phyloP scores from a whole-genome alignment of 2,329 filamentous ascomycete genomes.

The Acrocalymma vagum region DNA sequence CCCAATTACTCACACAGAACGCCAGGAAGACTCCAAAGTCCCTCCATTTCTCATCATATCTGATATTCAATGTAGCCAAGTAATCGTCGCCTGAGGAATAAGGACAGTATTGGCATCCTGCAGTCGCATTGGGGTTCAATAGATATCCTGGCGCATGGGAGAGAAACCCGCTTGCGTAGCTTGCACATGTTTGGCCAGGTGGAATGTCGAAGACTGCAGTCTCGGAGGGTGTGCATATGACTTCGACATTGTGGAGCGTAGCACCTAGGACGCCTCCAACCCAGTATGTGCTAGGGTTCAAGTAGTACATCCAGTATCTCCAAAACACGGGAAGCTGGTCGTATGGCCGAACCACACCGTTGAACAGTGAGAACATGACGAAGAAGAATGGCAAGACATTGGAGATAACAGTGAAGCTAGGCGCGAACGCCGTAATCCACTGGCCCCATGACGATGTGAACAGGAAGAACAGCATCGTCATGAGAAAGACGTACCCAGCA shows the following conservation, averaged over 20 bases:
- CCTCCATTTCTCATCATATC: constrained; percentile 71
- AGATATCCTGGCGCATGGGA: constrained; percentile 67
- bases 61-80: constrained; percentile 65
- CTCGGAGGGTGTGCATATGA: constrained; percentile 61
- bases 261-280: constrained; percentile 74
- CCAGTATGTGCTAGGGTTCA: constrained; percentile 76
- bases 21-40: constrained; percentile 77
- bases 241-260: constrained; percentile 62
- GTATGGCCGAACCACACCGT: constrained; percentile 78
- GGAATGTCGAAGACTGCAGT: constrained; percentile 72
- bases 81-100: constrained; percentile 74
- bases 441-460: constrained; percentile 81
- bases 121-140: constrained; percentile 65
- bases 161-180: constrained; percentile 71
- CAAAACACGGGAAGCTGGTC: constrained; percentile 72
- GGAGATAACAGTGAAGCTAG: constrained; percentile 79
- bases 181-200: constrained; percentile 67
- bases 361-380: constrained; percentile 79
- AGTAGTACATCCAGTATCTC: constrained; percentile 75
- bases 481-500: constrained; percentile 79
- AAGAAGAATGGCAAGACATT: constrained; percentile 82
- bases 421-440: constrained; percentile 85
- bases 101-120: constrained; percentile 74
- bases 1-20: constrained; percentile 76
- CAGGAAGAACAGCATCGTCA: constrained; percentile 79